phyloP scores from a whole-genome alignment of 1,139 yeast species.

The Hemisphaericaspora xylanilytica region DNA sequence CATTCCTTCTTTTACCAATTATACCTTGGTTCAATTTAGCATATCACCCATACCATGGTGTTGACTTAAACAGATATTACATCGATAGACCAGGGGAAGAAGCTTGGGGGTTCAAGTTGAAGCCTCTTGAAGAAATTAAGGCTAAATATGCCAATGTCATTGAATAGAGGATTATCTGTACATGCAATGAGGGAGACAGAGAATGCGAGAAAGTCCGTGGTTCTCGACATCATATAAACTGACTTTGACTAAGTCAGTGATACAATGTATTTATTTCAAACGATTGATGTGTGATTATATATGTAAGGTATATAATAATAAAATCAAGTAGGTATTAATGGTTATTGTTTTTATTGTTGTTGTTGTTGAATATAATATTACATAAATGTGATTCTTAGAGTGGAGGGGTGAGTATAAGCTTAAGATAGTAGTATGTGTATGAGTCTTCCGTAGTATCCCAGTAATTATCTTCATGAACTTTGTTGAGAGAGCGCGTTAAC shows the following conservation, averaged over 20 bases:
- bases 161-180: slow-evolving; percentile 18
- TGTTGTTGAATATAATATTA: neutral
- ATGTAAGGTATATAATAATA: no score
- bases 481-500: no score
- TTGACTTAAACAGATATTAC: slow-evolving; percentile 66
- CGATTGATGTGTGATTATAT: slow-evolving; percentile 2
- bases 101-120: slow-evolving; percentile 46
- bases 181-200: neutral
- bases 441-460: no score
- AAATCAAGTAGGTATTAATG: slow-evolving; percentile 2
- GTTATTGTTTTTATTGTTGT: neutral
- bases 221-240: no score
- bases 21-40: slow-evolving; percentile 85
- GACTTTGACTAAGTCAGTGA: no score
- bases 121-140: slow-evolving; percentile 47
- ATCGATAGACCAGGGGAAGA: slow-evolving; percentile 60
- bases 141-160: slow-evolving; percentile 35
- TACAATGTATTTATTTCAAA: slow-evolving; percentile 2
- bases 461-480: no score
- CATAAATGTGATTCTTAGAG: no score
- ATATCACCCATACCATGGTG: slow-evolving; percentile 81
- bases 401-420: no score
- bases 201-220: neutral
- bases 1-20: slow-evolving; percentile 59
- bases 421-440: no score